phyloP scores from a whole-genome alignment of 1,284 basidiomycete genomes.

The Leucocoprinus gongylophorus region DNA sequence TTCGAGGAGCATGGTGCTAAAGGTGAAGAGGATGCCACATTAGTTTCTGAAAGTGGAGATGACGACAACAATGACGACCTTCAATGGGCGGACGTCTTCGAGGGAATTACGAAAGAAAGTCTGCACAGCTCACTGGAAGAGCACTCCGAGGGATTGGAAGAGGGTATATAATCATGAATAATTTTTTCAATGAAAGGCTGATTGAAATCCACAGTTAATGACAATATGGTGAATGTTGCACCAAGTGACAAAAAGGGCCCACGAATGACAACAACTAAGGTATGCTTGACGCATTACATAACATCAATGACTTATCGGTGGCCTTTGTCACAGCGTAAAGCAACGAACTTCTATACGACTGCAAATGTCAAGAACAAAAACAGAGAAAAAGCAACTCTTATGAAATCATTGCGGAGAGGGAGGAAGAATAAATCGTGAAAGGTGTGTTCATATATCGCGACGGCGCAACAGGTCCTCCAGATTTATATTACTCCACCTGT shows the following conservation, averaged over 20 bases:
- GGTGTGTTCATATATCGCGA: background rate
- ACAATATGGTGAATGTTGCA: background rate
- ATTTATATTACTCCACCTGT: background rate
- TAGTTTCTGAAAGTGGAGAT: constrained; percentile 10
- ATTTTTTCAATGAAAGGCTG: background rate
- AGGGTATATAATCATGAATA: constrained; percentile 7
- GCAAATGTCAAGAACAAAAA: constrained; percentile 90
- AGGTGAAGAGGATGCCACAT: constrained; percentile 26
- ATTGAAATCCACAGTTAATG: constrained; percentile 2
- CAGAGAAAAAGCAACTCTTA: constrained; percentile 50
- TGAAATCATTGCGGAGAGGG: constrained; percentile 43
- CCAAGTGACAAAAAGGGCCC: constrained; percentile 17
- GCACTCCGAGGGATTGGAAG: constrained; percentile 12
- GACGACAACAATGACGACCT: constrained; percentile 29
- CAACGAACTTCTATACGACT: constrained; percentile 84
- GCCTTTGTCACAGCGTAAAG: constrained; percentile 56
- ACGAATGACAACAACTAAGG: constrained; percentile 32
- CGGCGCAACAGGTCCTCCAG: background rate
- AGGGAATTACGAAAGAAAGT: constrained; percentile 29
- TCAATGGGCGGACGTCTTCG: constrained; percentile 18
- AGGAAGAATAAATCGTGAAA: constrained; percentile 22
- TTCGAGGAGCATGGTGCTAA: constrained; percentile 20
- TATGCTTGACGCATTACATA: constrained; percentile 15
- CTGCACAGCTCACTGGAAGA: constrained; percentile 19
- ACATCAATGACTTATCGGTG: background rate